phyloP scores from a whole-genome alignment of 495 filamentous ascomycete species.

The Endocarpon pusillum region DNA sequence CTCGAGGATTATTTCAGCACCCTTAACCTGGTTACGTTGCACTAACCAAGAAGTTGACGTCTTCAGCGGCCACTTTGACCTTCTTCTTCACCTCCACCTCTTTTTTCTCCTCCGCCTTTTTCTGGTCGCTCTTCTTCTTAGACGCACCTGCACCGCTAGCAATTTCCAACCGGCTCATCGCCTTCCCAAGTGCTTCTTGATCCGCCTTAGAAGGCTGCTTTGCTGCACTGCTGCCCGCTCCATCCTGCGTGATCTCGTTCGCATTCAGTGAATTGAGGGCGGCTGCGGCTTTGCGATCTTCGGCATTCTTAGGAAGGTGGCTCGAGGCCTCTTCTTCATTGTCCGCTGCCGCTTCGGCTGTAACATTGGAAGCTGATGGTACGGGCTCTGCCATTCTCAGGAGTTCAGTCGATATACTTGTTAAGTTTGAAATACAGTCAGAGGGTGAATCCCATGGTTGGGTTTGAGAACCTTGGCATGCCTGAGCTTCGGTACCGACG shows the following conservation, averaged over 20 bases:
- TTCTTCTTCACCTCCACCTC: slow-evolving; percentile 30
- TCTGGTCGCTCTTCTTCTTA: slow-evolving; percentile 13
- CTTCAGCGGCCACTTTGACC: slow-evolving; percentile 47
- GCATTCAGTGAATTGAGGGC: slow-evolving; percentile 64
- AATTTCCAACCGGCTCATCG: slow-evolving; percentile 54
- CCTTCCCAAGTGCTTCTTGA: slow-evolving; percentile 66
- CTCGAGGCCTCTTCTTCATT: slow-evolving; percentile 18
- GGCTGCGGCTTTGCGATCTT: slow-evolving; percentile 74
- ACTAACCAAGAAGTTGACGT: slow-evolving; percentile 50
- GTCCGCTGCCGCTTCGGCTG: slow-evolving; percentile 40
- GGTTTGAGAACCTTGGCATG: too few species aligned
- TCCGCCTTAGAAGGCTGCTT: slow-evolving; percentile 40
- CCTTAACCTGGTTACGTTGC: slow-evolving; percentile 3
- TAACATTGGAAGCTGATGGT: slow-evolving; percentile 51
- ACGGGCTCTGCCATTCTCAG: slow-evolving; percentile 39
- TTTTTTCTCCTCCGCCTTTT: slow-evolving; percentile 24
- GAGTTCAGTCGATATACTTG: too few species aligned
- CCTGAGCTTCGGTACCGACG: too few species aligned
- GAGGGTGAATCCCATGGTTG: too few species aligned
- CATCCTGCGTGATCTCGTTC: slow-evolving; percentile 28
- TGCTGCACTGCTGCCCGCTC: slow-evolving; percentile 22
- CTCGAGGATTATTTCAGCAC: slow-evolving; percentile 6
- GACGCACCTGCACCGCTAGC: slow-evolving; percentile 17
- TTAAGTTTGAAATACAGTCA: too few species aligned
- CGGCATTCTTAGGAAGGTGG: slow-evolving; percentile 40